Base-by-base conservation (phyloP, 345 rosid genomes). In the Sisymbrium irio region DNA sequence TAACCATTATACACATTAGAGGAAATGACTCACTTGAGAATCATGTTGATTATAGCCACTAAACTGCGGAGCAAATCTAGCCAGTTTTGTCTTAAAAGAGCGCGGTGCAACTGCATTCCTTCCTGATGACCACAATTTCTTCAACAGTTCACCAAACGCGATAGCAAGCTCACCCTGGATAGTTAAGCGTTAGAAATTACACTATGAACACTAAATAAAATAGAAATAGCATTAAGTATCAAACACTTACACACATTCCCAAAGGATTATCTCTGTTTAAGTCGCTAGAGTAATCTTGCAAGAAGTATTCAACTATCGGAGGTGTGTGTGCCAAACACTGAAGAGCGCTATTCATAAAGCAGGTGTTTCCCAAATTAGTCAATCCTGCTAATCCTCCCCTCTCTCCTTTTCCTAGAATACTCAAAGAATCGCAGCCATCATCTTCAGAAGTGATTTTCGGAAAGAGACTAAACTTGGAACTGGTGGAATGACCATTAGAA, bases 1-100 rank as follows among this genome's bases (percentile, higher is more conserved):
- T 56, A 65, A 62, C 20, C 8, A 56, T 5, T 11, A n/a, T 20
- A 50, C 40, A 51, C 5, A 35, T 22, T 55, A 27, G 37, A 55
- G 61, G 7, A 65, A 39, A 69, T 42, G 22, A 84, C 86, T 77
- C 40, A 95, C 99, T 77, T 95, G 99, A 82, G 99, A 95, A 89
- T 95, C 99, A 71, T 95, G 97, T 84, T 95, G 99, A 78, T 92
- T 95, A 71, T 95, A 95, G 62, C 99, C 99, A 78, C 99, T 92
- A 74, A 95, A 95, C 47, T 95, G 99, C 17, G 99, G 97, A 76
- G 99, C 99, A 83, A 95, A 95, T 65, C 90, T 85, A 22, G 96
- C 88, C 77, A 95, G 85, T 78, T 89, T 95, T 72, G 94, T 97
- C 79, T 95, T 95, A 65, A 95, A 92, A 30, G 77, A 74, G 58